phyloP scores from a whole-genome alignment of 164 flowering plant species.

The grape (Vitis vinifera) region ASM3070453v1 NC_081808.1:628001-628500 shows the following conservation, averaged over 20 bases:
- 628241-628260: constrained; percentile 38
- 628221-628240: constrained; percentile 67
- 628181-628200: constrained; percentile 80
- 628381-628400: not conserved
- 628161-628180: not conserved
- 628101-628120: no score
- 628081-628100: not conserved
- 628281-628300: constrained; percentile 85
- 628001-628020: no score
- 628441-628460: no score
- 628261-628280: constrained; percentile 48
- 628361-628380: not conserved
- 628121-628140: no score
- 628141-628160: not conserved
- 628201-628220: constrained; percentile 81
- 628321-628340: constrained; percentile 67
- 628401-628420: no score
- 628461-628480: no score
- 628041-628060: not conserved
- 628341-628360: constrained; percentile 66
- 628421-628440: no score
- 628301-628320: constrained; percentile 77
- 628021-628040: no score
- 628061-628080: not conserved
- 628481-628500: no score